phyloP scores from a whole-genome alignment of 805 yeast species.

The Wickerhamomyces bovis region DNA sequence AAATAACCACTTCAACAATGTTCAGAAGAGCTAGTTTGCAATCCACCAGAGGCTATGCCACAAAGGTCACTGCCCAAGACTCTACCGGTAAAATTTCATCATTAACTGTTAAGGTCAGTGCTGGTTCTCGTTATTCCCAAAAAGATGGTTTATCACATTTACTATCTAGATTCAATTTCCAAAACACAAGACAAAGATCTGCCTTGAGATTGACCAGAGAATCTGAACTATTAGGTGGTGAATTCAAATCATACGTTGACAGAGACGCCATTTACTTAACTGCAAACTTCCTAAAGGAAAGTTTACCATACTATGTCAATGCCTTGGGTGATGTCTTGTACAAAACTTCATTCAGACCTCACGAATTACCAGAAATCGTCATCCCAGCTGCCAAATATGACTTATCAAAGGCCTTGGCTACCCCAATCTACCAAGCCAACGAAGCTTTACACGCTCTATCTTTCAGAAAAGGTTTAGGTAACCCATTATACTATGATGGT shows the following conservation, averaged over 20 bases:
- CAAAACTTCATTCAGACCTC: constrained; percentile 69
- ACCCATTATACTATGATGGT: constrained; percentile 72
- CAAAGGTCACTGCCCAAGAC: constrained; percentile 48
- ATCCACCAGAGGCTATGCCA: constrained; percentile 30
- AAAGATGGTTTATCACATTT: constrained; percentile 83
- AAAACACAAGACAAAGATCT: constrained; percentile 75
- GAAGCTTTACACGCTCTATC: constrained; percentile 77
- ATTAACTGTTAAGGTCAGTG: constrained; percentile 74
- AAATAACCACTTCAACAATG: constrained; percentile 1
- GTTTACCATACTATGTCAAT: constrained; percentile 87
- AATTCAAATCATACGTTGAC: constrained; percentile 58
- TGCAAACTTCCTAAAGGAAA: constrained; percentile 79
- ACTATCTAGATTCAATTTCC: constrained; percentile 76
- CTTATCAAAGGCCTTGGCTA: constrained; percentile 41
- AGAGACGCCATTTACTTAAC: constrained; percentile 80
- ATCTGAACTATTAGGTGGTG: constrained; percentile 89
- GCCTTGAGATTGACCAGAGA: constrained; percentile 93
- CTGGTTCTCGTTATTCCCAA: constrained; percentile 71
- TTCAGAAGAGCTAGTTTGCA: constrained; percentile 6
- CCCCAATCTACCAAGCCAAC: constrained; percentile 54
- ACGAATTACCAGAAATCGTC: constrained; percentile 79
- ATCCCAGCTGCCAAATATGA: constrained; percentile 72
- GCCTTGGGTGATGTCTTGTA: constrained; percentile 70
- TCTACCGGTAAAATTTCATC: constrained; percentile 61
- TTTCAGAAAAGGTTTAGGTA: constrained; percentile 85